Evolutionary conservation across 345 rosid genomes (phyloP), one percentile per base, ranked within the genome.

Genomic region (Lumnitzera racemosa): DNA sequence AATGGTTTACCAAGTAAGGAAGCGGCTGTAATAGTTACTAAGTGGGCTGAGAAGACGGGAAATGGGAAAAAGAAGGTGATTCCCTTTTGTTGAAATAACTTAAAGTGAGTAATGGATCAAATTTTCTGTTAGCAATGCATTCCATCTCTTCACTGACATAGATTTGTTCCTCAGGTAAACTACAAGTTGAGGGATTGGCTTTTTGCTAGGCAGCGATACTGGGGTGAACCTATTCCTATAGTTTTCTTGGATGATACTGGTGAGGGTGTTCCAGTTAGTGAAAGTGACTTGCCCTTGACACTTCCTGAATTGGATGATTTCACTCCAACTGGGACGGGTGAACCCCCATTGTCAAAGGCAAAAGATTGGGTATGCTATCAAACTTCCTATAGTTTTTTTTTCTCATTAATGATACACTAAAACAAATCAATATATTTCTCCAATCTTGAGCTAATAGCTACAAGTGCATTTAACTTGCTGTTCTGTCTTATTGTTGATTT

Each of bases 171-270:
- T 59, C 80, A 89, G 98, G 88, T 92, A 58, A 92, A 92, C 70
- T 92, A 67, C 81, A 92, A 87, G 84, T 71, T 89, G 78, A 78
- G 98, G 72, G 98, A 92, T 74, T 92, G 98, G 98, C 91, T 92
- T 68, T 92, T 92, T 82, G 96, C 98, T 62, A 70, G 96, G 67
- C 98, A 92, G 64, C 96, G 98, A 11, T 92, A 92, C 68, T 92
- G 98, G 98, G 98, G 98, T 11, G 98, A 92, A 73, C 98, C 98
- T 66, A 89, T 92, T 51, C 98, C 98, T 0, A 80, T 92, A 58
- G 61, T 89, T 57, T 87, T 87, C 72, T 61, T 78, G 69, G 86
- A 89, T 62, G 94, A 78, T 48, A 76, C 75, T 29, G 73, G 79
- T 62, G 98, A 87, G 78, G 75, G 76, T 25, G 57, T 82, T 74